A percentile compares a stretch with the other conserved stretches of the same genome.
These are phyloP conservation scores for Aspergillus sparsus DNA, from an alignment of 495 filamentous ascomycete species.

Conservation along the genomic window DNA sequence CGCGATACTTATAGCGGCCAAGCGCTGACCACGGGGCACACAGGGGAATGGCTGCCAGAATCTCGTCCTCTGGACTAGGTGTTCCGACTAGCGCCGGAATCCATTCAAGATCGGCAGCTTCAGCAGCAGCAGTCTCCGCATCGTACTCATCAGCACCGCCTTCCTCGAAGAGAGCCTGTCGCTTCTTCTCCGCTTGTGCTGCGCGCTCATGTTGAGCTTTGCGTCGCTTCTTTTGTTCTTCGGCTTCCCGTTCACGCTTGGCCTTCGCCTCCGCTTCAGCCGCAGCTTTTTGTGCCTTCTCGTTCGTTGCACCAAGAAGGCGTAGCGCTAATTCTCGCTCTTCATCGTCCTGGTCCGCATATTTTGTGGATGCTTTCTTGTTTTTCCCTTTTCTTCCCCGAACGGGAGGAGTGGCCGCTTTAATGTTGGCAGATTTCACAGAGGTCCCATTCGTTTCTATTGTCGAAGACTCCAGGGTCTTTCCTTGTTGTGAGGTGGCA, in stretches of 20 bases:
- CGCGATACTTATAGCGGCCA: slow-evolving; percentile 78
- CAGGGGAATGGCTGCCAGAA: slow-evolving; percentile 84
- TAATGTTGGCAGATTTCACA: slow-evolving; percentile 17
- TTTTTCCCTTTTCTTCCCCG: slow-evolving; percentile 83
- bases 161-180: slow-evolving; percentile 58
- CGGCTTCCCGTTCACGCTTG: slow-evolving; percentile 60
- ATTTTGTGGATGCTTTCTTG: slow-evolving; percentile 87
- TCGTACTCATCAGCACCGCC: slow-evolving; percentile 59
- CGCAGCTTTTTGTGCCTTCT: slow-evolving; percentile 51
- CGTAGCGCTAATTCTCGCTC: slow-evolving; percentile 81
- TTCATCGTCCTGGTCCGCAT: slow-evolving; percentile 92
- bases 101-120: slow-evolving; percentile 52
- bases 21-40: slow-evolving; percentile 90
- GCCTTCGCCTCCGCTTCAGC: slow-evolving; percentile 53
- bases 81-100: slow-evolving; percentile 77
- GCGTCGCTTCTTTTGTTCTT: slow-evolving; percentile 67
- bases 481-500: slow-evolving; percentile 5
- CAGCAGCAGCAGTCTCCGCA: slow-evolving; percentile 49
- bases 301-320: slow-evolving; percentile 72
- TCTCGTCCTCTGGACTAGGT: slow-evolving; percentile 78
- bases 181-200: slow-evolving; percentile 59
- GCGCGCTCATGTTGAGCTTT: slow-evolving; percentile 75
- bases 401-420: slow-evolving; percentile 46
- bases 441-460: slow-evolving; percentile 10
- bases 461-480: slow-evolving; percentile 17